Base-by-base conservation (phyloP, 2,329 filamentous ascomycete genomes). In the Talaromyces sp. region DNA sequence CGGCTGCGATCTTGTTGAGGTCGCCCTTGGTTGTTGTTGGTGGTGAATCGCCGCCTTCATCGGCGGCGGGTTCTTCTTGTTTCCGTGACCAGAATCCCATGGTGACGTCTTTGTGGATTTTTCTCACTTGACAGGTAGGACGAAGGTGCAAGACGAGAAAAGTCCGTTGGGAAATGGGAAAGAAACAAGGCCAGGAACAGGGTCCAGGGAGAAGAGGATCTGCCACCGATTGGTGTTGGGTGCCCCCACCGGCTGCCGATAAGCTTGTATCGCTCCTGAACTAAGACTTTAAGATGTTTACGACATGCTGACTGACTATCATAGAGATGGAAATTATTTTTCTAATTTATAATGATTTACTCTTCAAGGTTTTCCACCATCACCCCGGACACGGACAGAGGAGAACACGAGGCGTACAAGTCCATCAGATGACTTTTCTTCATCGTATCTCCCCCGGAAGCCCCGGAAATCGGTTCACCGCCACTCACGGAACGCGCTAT, bases 1-100 rank as follows among this genome's bases (percentile, higher is more conserved):
- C 70, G 2, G 67, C 67, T 12, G 69, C 67, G 35, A 69, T 69
- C 50, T 66, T 63, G 38, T 68, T 68, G 54, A 67, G 67, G 56
- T 69, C 59, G 27, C 68, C 58, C 31, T 61, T 58, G n/a, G n/a
- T 46, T 46, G n/a, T 43, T 43, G 38, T 19, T 43, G 38, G 38
- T 14, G 38, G 38, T 5, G 58, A 31, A 9, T 41, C 54, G 24
- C 35, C 29, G 29, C 32, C 38, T 24, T 62, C 60, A 0, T 56
- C 19, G n/a, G 58, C 2, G 27, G 55, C 6, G 57, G 68, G 35
- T 19, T 46, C 43, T 69, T 71, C 54, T 60, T 61, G 24, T 29
- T 52, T 52, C 24, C 48, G 48, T 5, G 48, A 52, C 48, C 48
- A 52, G 26, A 52, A 52, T 9, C 24, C 48, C 48, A 52, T 52